Conservation (phyloP, 805 yeast species). For the Ogataea salicorniae region DNA sequence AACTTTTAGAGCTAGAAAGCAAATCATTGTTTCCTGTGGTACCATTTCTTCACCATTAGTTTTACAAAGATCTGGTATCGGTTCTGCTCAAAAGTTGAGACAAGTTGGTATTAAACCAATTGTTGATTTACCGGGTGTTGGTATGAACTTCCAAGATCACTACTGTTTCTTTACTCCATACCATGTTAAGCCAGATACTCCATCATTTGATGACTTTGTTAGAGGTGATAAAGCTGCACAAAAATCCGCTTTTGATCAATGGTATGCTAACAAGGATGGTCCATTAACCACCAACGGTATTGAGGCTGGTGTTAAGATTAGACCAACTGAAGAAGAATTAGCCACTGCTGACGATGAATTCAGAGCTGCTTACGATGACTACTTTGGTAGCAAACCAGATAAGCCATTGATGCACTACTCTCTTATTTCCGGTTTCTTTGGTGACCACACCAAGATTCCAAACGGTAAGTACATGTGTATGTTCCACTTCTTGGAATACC, state of each 20-base stretch:
- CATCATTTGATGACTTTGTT: constrained; percentile 27
- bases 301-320: constrained; percentile 29
- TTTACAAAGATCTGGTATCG: constrained; percentile 43
- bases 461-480: constrained; percentile 26
- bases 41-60: constrained; percentile 44
- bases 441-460: constrained; percentile 29
- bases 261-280: constrained; percentile 29
- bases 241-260: constrained; percentile 25
- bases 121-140: constrained; percentile 29
- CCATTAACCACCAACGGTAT: constrained; percentile 29
- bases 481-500: constrained; percentile 30
- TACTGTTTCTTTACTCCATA: constrained; percentile 28
- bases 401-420: constrained; percentile 29
- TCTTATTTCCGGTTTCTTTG: constrained; percentile 27
- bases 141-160: constrained; percentile 29
- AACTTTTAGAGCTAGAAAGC: constrained; percentile 37
- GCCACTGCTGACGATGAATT: constrained; percentile 24
- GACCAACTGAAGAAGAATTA: constrained; percentile 27
- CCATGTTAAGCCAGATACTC: constrained; percentile 24
- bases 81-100: constrained; percentile 26
- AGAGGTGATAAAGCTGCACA: constrained; percentile 25
- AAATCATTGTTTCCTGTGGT: constrained; percentile 42
- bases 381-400: constrained; percentile 27
- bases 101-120: constrained; percentile 27
- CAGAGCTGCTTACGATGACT: constrained; percentile 22